phyloP scores from a whole-genome alignment of 495 filamentous ascomycete genomes.

The Aspergillus diversus region DNA sequence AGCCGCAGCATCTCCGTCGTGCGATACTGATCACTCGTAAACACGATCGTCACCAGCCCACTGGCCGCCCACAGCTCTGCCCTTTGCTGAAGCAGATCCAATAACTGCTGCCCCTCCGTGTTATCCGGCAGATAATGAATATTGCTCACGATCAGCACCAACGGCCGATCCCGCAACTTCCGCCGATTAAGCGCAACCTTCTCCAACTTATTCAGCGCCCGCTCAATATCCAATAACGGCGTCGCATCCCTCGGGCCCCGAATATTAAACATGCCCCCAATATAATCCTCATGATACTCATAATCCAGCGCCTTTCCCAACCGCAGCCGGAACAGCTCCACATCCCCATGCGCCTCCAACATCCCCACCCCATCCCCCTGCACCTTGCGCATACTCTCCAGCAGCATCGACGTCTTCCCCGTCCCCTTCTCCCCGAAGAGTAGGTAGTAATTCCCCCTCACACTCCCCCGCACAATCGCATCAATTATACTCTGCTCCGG shows the following conservation, averaged over 20 bases:
- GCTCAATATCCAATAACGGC: slow-evolving; percentile 88
- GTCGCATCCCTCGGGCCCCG: slow-evolving; percentile 91
- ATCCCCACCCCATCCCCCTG: slow-evolving; percentile 85
- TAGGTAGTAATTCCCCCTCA: slow-evolving; percentile 82
- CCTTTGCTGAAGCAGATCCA: slow-evolving; percentile 95
- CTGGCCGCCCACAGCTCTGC: slow-evolving; percentile 94
- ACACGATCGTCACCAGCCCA: slow-evolving; percentile 78
- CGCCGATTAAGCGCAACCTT: slow-evolving; percentile 83
- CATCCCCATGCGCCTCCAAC: slow-evolving; percentile 93
- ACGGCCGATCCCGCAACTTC: slow-evolving; percentile 59
- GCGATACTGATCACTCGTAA: slow-evolving; percentile 98
- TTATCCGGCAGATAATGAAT: slow-evolving; percentile 88
- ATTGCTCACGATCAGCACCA: slow-evolving; percentile 88
- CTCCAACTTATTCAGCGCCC: slow-evolving; percentile 95
- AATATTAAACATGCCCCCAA: slow-evolving; percentile 94
- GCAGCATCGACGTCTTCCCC: slow-evolving; percentile 94
- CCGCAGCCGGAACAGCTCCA: slow-evolving; percentile 90
- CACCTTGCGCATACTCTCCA: slow-evolving; percentile 90
- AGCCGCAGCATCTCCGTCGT: slow-evolving; percentile 91
- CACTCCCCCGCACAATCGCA: slow-evolving; percentile 69
- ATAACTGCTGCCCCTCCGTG: slow-evolving; percentile 84
- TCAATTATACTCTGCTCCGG: slow-evolving; percentile 78
- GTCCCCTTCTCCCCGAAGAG: slow-evolving; percentile 95
- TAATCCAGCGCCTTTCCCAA: slow-evolving; percentile 93
- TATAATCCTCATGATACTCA: slow-evolving; percentile 86